These are phyloP conservation scores for Staphylotrichum longicolle DNA, from an alignment of 495 filamentous ascomycete species.

Conservation along the genomic window DNA sequence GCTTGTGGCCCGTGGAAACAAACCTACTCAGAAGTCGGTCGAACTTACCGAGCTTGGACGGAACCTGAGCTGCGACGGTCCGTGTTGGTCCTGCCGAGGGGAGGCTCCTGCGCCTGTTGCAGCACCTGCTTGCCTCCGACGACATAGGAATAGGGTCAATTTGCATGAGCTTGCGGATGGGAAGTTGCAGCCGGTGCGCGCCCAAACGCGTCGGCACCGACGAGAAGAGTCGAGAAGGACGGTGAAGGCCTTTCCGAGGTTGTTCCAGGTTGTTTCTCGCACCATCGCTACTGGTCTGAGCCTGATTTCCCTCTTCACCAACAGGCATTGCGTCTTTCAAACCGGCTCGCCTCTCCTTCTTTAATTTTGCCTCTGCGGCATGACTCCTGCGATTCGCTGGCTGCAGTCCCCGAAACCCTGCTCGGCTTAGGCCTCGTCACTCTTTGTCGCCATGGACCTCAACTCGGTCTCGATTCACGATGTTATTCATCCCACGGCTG, in stretches of 20 bases:
- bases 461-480: conserved; percentile 42
- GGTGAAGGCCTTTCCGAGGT: too few species aligned
- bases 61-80: too few species aligned
- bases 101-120: too few species aligned
- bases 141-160: too few species aligned
- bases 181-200: conserved; percentile 24
- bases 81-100: too few species aligned
- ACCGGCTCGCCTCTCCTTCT: neutral
- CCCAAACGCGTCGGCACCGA: neutral
- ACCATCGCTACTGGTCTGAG: too few species aligned
- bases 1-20: too few species aligned
- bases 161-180: conserved; percentile 4
- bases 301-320: too few species aligned
- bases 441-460: conserved; percentile 41
- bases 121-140: neutral
- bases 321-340: too few species aligned
- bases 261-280: neutral
- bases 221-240: neutral
- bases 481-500: conserved; percentile 51
- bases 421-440: neutral
- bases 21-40: too few species aligned
- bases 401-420: neutral
- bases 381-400: neutral
- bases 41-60: too few species aligned
- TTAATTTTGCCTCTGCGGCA: neutral